These are phyloP conservation scores for Pleurotus tuoliensis DNA, from an alignment of 768 basidiomycete genomes.

Conservation along the genomic window DNA sequence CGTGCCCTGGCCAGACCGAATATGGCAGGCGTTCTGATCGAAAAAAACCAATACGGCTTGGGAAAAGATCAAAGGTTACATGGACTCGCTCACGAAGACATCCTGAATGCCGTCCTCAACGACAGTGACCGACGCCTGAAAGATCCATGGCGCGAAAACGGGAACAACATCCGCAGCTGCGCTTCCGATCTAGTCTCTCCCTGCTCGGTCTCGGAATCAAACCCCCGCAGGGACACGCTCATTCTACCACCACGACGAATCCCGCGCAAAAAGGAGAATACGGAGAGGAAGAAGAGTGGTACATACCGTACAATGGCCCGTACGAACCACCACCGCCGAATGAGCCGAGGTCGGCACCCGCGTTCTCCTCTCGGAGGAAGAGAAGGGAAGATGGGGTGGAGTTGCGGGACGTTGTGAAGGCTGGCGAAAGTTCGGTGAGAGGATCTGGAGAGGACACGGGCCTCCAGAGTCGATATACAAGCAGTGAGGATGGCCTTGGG, in stretches of 20 bases:
- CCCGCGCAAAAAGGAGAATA: conserved; percentile 8
- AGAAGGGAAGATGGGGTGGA: conserved; percentile 38
- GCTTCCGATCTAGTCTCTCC: conserved; percentile 34
- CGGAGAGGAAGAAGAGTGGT: conserved; percentile 45
- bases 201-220: conserved; percentile 19
- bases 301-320: conserved; percentile 63
- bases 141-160: conserved; percentile 1
- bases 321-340: conserved; percentile 37
- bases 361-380: conserved; percentile 8
- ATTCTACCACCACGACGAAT: conserved; percentile 4
- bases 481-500: background rate
- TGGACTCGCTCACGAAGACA: too few species aligned
- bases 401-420: background rate
- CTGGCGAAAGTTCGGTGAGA: background rate
- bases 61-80: too few species aligned
- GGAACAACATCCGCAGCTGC: conserved; percentile 2
- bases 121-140: too few species aligned
- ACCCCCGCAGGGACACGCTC: conserved; percentile 7
- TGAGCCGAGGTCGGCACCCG: background rate
- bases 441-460: conserved; percentile 1
- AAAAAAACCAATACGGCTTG: too few species aligned
- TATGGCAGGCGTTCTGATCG: too few species aligned
- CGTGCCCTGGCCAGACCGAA: too few species aligned
- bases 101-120: too few species aligned
- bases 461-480: conserved; percentile 14